phyloP scores from a whole-genome alignment of 2,329 filamentous ascomycete genomes.

The Ophiostoma ips region DNA sequence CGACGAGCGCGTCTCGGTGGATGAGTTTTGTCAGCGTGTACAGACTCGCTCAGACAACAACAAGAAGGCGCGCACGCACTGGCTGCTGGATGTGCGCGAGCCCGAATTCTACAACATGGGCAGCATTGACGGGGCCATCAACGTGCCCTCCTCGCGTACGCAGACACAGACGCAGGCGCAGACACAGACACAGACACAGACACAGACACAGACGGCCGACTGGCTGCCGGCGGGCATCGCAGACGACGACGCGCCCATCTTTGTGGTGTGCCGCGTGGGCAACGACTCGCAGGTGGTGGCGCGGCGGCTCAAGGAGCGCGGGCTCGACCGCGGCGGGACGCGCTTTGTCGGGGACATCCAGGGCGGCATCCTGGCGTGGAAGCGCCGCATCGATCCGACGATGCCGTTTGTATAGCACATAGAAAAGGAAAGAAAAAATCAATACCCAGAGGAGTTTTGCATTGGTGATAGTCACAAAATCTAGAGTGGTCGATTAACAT shows the following conservation, averaged over 20 bases:
- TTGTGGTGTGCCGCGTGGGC: conserved; percentile 59
- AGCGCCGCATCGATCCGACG: conserved; percentile 46
- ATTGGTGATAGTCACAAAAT: no score
- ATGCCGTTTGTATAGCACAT: conserved; percentile 41
- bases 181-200: conserved; percentile 12
- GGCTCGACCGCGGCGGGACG: conserved; percentile 34
- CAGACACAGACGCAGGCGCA: conserved; percentile 4
- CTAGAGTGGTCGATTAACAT: no score
- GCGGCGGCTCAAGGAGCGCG: conserved; percentile 48
- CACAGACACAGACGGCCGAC: background rate
- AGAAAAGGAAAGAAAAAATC: no score
- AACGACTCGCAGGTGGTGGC: conserved; percentile 66
- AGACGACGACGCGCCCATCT: conserved; percentile 39
- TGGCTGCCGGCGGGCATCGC: conserved; percentile 27
- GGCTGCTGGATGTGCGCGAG: conserved; percentile 74
- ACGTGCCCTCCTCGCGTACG: conserved; percentile 49
- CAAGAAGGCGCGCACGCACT: conserved; percentile 21
- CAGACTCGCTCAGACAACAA: conserved; percentile 5
- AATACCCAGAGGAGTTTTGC: no score
- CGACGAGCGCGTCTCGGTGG: conserved; percentile 53
- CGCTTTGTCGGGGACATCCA: conserved; percentile 56
- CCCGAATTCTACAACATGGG: conserved; percentile 74
- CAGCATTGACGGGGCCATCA: conserved; percentile 60
- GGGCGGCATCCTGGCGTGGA: conserved; percentile 63
- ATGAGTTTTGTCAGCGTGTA: conserved; percentile 28